phyloP scores from a whole-genome alignment of 2,329 filamentous ascomycete species.

The Colletotrichum sp. region DNA sequence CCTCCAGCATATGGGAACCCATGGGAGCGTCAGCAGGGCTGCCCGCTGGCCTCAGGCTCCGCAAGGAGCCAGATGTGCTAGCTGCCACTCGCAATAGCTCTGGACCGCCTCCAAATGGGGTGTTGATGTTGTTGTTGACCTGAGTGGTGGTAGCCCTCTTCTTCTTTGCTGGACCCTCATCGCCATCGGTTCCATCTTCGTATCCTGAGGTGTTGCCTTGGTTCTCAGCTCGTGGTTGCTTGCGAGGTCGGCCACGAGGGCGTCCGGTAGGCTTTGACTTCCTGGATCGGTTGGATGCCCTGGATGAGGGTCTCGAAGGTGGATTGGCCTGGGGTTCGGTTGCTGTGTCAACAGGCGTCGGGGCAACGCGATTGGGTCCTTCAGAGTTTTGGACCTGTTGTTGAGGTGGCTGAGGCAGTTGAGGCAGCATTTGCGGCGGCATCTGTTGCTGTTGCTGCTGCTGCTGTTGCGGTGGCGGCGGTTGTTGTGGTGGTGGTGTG shows the following conservation, averaged over 20 bases:
- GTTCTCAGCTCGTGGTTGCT: constrained; percentile 46
- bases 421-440: constrained; percentile 22
- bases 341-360: constrained; percentile 29
- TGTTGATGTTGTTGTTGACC: constrained; percentile 73
- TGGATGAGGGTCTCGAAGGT: constrained; percentile 64
- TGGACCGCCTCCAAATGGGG: constrained; percentile 73
- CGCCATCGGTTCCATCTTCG: constrained; percentile 69
- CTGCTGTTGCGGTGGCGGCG: not conserved
- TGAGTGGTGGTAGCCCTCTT: constrained; percentile 83
- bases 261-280: constrained; percentile 55
- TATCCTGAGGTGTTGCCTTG: constrained; percentile 77
- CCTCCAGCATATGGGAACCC: constrained; percentile 67
- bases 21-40: constrained; percentile 48
- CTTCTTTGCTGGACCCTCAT: constrained; percentile 60
- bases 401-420: not conserved
- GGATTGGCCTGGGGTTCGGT: constrained; percentile 39
- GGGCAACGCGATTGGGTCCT: constrained; percentile 40
- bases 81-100: constrained; percentile 90
- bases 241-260: constrained; percentile 61
- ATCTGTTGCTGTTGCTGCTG: not conserved
- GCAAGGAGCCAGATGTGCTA: constrained; percentile 86
- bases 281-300: constrained; percentile 54
- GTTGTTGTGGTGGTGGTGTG: not conserved
- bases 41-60: constrained; percentile 78
- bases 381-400: constrained; percentile 22